These are phyloP conservation scores for Phylloporus sp. DNA, from an alignment of 768 basidiomycete genomes.

Conservation along the genomic window DNA sequence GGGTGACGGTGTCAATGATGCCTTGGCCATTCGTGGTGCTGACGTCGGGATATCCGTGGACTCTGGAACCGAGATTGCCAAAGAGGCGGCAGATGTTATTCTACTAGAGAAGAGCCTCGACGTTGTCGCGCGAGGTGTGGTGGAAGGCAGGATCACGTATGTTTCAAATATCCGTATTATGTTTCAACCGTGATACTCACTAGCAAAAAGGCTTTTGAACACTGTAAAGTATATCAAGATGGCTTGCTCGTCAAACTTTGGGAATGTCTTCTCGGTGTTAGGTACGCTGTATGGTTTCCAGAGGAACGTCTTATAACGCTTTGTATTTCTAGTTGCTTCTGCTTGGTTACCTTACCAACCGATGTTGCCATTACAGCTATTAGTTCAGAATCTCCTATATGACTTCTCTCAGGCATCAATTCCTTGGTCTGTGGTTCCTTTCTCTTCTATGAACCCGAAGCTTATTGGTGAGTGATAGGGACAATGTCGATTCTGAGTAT, in stretches of 20 bases:
- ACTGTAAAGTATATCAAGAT: conserved; percentile 38
- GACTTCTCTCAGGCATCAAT: conserved; percentile 37
- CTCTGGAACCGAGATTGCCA: conserved; percentile 34
- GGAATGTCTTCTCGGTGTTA: conserved; percentile 32
- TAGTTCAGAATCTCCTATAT: conserved; percentile 33
- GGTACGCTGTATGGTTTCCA: conserved; percentile 13
- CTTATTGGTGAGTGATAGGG: conserved; percentile 21
- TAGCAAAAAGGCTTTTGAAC: conserved; percentile 29
- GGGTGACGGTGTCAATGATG: conserved; percentile 32
- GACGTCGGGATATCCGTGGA: conserved; percentile 34
- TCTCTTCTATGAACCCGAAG: background rate
- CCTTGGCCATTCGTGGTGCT: conserved; percentile 30
- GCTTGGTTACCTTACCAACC: conserved; percentile 38
- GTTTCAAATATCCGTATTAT: conserved; percentile 3
- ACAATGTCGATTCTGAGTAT: conserved; percentile 37
- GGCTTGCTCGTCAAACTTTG: conserved; percentile 36
- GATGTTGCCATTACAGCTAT: conserved; percentile 32
- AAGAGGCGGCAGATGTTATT: conserved; percentile 37
- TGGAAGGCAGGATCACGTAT: conserved; percentile 33
- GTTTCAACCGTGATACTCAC: conserved; percentile 7
- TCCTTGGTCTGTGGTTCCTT: conserved; percentile 25
- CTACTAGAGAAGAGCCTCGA: conserved; percentile 34
- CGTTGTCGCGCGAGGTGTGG: conserved; percentile 31
- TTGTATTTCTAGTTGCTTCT: conserved; percentile 27
- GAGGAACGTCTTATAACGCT: background rate